Evolutionary conservation across 306 rosid genomes (phyloP), one percentile per base, ranked within the genome.

Genomic region (Quercus glauca): DNA sequence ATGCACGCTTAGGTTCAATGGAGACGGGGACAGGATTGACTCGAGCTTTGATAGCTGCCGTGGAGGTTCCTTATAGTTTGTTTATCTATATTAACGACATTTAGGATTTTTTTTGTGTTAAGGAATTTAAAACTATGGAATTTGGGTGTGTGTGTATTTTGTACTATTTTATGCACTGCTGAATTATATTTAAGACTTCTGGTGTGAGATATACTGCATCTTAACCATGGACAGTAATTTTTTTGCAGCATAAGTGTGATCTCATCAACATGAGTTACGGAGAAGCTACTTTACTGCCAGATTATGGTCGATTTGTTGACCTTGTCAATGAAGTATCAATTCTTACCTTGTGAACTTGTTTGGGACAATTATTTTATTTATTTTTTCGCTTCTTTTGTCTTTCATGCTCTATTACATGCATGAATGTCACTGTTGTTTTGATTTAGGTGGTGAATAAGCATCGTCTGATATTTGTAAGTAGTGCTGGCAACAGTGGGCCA

Each of bases 401-500:
- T 81, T 78, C 57, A 49, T 76, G 25, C 80, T 73, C 68, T 80
- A 79, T 81, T 72, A 82, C 64, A 51, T 70, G 63, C 72, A 49
- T 78, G 56, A 61, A 73, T 82, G 53, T 70, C 55, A 15, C 41
- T 45, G 83, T 61, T 85, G 78, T 73, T 79, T 76, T 69, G 71
- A 73, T 73, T 33, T 82, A 95, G 99, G 99, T 74, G 49, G 98
- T 95, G 78, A 90, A 91, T 90, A 95, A 93, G 86, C 90, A 95
- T 77, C 92, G 86, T 51, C 68, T 95, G 67, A 88, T 93, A 87
- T 95, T 91, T 81, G 93, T 95, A 74, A 95, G 99, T 88, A 93
- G 98, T 85, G 99, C 99, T 83, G 99, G 97, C 78, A 95, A 95
- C 83, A 90, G 89, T 90, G 99, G 99, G 71, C 99, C 99, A 63